Conservation (phyloP, 2,329 filamentous ascomycete species). For the Penicillium corylophilum region DNA sequence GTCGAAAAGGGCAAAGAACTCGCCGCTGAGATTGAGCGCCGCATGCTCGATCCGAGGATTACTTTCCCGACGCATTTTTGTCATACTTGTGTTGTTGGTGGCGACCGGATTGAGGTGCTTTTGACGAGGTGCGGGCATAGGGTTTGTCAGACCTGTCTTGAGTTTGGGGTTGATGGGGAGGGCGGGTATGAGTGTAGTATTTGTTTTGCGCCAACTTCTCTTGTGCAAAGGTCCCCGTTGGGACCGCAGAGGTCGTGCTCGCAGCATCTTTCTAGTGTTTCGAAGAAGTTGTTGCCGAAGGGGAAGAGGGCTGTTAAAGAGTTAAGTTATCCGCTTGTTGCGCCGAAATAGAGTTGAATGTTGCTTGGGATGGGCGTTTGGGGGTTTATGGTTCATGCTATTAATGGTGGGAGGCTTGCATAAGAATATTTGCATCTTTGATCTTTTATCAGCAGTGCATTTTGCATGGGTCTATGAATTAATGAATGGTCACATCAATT, state of each 20-base stretch:
- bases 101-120: slow-evolving; percentile 14
- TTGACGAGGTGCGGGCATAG: slow-evolving; percentile 23
- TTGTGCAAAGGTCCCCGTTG: slow-evolving; percentile 15
- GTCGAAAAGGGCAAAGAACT: slow-evolving; percentile 28
- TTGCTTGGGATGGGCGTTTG: background rate
- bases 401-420: too few relatives aligned
- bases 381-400: too few relatives aligned
- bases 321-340: background rate
- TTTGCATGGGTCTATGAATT: too few relatives aligned
- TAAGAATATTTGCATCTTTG: too few relatives aligned
- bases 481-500: too few relatives aligned
- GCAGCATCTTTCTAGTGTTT: slow-evolving; percentile 2
- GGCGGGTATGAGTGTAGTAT: slow-evolving; percentile 23
- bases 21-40: slow-evolving; percentile 21
- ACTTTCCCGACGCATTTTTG: slow-evolving; percentile 24
- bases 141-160: slow-evolving; percentile 22
- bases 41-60: slow-evolving; percentile 12
- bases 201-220: slow-evolving; percentile 16
- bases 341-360: background rate
- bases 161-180: slow-evolving; percentile 10
- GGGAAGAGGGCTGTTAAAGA: background rate
- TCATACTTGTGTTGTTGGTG: slow-evolving; percentile 21
- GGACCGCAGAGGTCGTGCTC: background rate
- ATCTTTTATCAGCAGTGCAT: too few relatives aligned
- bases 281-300: background rate